Conservation (phyloP, 495 filamentous ascomycete species). For the Aspergillus coremiiformis region DNA sequence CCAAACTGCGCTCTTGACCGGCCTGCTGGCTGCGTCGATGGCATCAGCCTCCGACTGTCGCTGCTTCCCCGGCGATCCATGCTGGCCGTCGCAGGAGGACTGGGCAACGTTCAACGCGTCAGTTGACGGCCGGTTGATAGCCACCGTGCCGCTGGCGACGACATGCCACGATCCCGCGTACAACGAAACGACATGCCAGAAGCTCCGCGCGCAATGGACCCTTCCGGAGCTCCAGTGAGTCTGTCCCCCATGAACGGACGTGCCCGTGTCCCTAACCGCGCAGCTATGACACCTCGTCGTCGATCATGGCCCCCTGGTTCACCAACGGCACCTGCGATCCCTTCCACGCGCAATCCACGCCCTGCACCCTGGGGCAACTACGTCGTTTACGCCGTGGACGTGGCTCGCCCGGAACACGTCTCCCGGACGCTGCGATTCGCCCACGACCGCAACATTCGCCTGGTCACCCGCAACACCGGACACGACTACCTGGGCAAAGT, state of each 20-base stretch:
- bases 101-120: conserved; percentile 40
- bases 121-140: conserved; percentile 36
- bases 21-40: not conserved
- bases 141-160: conserved; percentile 35
- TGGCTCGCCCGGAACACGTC: conserved; percentile 24
- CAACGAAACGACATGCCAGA: conserved; percentile 22
- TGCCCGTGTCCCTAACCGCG: too few relatives aligned
- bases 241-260: too few relatives aligned
- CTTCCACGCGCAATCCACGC: conserved; percentile 37
- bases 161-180: conserved; percentile 41
- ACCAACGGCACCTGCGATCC: conserved; percentile 49
- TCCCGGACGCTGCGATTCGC: conserved; percentile 40
- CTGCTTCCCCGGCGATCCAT: conserved; percentile 33
- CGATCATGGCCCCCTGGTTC: conserved; percentile 37
- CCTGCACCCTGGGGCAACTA: conserved; percentile 55
- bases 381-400: conserved; percentile 44
- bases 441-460: conserved; percentile 45
- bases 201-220: conserved; percentile 22
- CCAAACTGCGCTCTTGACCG: not conserved
- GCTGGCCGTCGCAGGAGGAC: conserved; percentile 37
- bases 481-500: conserved; percentile 49
- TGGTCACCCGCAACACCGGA: conserved; percentile 59
- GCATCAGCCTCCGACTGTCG: conserved; percentile 10
- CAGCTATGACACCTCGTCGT: conserved; percentile 32
- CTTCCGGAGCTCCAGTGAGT: conserved; percentile 28